Conservation (phyloP, 106 monocot genomes). For the Dendrobium huoshanense region DNA sequence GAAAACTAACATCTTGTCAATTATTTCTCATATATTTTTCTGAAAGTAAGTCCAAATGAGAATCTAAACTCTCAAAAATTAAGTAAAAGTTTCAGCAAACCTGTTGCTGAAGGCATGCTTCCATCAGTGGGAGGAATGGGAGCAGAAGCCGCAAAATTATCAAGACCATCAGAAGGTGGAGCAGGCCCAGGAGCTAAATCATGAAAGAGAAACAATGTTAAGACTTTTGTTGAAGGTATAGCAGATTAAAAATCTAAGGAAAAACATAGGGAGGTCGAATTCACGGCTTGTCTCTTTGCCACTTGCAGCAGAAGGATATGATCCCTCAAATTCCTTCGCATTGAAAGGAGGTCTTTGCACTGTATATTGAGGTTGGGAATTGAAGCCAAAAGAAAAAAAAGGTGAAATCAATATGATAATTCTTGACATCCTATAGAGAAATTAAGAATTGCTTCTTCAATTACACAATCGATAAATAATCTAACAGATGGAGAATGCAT, state of each 20-base stretch:
- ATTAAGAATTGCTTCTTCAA: no score
- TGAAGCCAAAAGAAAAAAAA: background rate
- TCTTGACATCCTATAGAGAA: no score
- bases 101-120: constrained; percentile 7
- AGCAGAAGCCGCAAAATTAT: background rate
- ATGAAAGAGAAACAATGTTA: no score
- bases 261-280: background rate
- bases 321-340: background rate
- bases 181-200: background rate
- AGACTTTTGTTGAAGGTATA: background rate
- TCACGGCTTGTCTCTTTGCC: background rate
- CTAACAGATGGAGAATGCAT: no score
- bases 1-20: no score
- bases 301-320: background rate
- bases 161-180: background rate
- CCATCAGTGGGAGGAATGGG: background rate
- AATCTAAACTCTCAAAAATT: background rate
- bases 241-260: background rate
- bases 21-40: background rate
- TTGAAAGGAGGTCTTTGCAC: background rate
- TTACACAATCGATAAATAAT: no score
- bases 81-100: background rate
- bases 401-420: no score
- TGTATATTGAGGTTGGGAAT: background rate
- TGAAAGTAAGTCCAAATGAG: background rate